Evolutionary conservation across 352 stramenopile genomes (phyloP).

Genomic region (Thalassiosira exigua): DNA sequence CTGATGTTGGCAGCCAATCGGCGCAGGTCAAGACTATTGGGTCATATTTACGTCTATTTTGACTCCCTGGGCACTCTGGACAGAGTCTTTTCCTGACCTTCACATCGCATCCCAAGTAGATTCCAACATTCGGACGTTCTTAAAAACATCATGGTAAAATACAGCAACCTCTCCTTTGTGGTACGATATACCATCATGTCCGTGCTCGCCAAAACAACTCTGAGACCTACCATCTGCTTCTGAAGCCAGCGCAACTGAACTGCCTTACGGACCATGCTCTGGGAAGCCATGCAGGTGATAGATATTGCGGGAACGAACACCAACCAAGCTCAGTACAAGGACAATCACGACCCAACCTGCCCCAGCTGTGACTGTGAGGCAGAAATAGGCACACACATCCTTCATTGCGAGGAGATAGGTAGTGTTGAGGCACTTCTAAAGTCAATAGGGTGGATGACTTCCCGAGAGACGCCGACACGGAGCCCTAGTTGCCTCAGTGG

Average conservation of each 20-base stretch:
- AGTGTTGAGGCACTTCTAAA: constrained; percentile 7
- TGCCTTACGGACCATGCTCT: constrained; percentile 21
- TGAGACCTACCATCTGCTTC: not conserved
- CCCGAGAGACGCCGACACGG: not conserved
- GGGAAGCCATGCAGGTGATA: not conserved
- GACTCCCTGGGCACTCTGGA: constrained; percentile 26
- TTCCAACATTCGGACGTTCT: constrained; percentile 25
- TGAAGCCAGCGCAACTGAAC: constrained; percentile 21
- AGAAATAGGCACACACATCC: constrained; percentile 17
- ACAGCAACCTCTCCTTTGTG: constrained; percentile 10
- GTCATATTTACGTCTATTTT: not conserved
- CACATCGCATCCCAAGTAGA: constrained; percentile 4
- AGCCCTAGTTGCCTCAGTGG: not conserved
- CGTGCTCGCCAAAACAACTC: constrained; percentile 25
- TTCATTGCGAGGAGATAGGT: constrained; percentile 9
- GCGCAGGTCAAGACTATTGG: not conserved
- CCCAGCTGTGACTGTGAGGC: not conserved
- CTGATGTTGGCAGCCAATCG: constrained; percentile 11
- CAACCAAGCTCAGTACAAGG: not conserved
- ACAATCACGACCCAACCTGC: not conserved
- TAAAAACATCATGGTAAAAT: constrained; percentile 33
- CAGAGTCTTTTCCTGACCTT: constrained; percentile 9
- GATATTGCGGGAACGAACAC: constrained; percentile 5
- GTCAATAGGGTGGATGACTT: not conserved
- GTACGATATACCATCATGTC: constrained; percentile 6